These are phyloP conservation scores for Cicer judaicum DNA, from an alignment of 306 rosid genomes.

Conservation along the genomic window DNA sequence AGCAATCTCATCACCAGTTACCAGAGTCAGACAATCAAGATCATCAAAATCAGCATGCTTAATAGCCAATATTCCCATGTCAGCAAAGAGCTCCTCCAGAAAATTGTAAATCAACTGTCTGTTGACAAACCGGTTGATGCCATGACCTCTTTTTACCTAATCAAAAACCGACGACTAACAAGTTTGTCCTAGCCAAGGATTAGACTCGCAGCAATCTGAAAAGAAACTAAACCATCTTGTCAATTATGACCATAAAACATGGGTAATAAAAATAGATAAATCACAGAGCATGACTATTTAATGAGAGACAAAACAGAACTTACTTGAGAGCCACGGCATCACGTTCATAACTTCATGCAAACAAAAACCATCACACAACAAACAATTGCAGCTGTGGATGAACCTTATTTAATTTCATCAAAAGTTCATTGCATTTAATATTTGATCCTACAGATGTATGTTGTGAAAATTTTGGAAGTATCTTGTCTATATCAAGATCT, in stretches of 20 bases:
- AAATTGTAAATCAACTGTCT: slow-evolving; percentile 95
- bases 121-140: slow-evolving; percentile 90
- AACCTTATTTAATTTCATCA: slow-evolving; percentile 56
- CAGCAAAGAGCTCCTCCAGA: slow-evolving; percentile 98
- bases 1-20: slow-evolving; percentile 96
- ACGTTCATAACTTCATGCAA: slow-evolving; percentile 18
- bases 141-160: slow-evolving; percentile 55
- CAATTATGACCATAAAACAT: slow-evolving; percentile 21
- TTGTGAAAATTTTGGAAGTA: slow-evolving; percentile 65
- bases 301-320: slow-evolving; percentile 44
- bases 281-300: background rate
- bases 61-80: slow-evolving; percentile 93
- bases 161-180: slow-evolving; percentile 14
- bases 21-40: slow-evolving; percentile 87
- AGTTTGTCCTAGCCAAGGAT: background rate
- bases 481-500: slow-evolving; percentile 55
- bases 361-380: slow-evolving; percentile 36
- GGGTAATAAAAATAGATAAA: slow-evolving; percentile 27
- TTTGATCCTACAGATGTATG: slow-evolving; percentile 50
- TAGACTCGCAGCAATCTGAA: slow-evolving; percentile 22
- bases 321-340: slow-evolving; percentile 28
- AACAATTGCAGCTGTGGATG: slow-evolving; percentile 61
- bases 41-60: slow-evolving; percentile 99
- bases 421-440: slow-evolving; percentile 57
- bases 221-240: slow-evolving; percentile 24